Evolutionary conservation across 139 green algal genomes (phyloP).

Genomic region (Chlamydomonas schloesseri): DNA sequence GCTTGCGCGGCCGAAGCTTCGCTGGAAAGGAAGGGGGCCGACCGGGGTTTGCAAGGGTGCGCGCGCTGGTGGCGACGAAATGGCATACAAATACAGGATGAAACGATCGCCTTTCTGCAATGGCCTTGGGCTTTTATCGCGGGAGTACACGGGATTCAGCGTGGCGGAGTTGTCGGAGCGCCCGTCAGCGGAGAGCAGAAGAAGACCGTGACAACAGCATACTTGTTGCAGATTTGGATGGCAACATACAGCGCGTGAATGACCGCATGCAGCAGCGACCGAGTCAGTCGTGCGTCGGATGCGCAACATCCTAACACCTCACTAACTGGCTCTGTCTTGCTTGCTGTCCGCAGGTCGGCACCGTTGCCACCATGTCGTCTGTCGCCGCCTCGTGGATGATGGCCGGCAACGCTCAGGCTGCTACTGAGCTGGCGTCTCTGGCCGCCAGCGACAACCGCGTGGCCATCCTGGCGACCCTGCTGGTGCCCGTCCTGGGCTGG

Average conservation of each 20-base stretch:
- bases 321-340: not conserved
- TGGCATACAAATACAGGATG: too few relatives aligned
- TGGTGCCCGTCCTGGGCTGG: slow-evolving; percentile 72
- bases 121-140: too few relatives aligned
- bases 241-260: too few relatives aligned
- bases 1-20: not conserved
- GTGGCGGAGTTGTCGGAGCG: too few relatives aligned
- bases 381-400: slow-evolving; percentile 55
- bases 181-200: not conserved
- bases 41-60: too few relatives aligned
- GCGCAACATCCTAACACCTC: not conserved
- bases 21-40: not conserved
- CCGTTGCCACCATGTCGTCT: slow-evolving; percentile 40
- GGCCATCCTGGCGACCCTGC: slow-evolving; percentile 56
- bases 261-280: too few relatives aligned
- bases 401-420: slow-evolving; percentile 69
- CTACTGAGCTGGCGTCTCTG: slow-evolving; percentile 79
- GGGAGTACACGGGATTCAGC: too few relatives aligned
- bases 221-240: too few relatives aligned
- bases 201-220: too few relatives aligned
- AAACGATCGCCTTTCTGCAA: too few relatives aligned
- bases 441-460: slow-evolving; percentile 78
- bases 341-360: slow-evolving; percentile 33
- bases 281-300: not conserved
- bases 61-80: too few relatives aligned